Evolutionary conservation across 441 rosid genomes (phyloP), one percentile per base, ranked within the genome.

Genomic region (Erodium moschatum): DNA sequence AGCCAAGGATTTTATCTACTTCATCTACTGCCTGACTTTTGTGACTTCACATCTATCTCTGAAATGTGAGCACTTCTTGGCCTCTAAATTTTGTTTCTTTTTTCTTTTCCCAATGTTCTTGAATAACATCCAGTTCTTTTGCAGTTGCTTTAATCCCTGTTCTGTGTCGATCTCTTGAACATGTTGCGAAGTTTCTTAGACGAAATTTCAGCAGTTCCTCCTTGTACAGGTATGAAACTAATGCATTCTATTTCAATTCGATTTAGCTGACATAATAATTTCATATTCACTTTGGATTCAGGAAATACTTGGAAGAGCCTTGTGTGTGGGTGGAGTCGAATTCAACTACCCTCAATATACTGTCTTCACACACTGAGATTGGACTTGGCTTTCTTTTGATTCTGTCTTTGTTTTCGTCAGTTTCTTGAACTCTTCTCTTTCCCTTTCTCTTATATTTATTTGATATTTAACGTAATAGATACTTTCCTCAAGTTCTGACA

Each of bases 291-390:
- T 60, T 20, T 21, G 70, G 62, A 21, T 79, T 64, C 81, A 94
- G 97, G 82, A 94, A 81, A 78, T 91, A 91, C 80, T 83, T 94
- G 84, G 96, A 94, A 80, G 96, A 86, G 69, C 86, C 88, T 67
- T 94, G 99, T 74, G 89, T 91, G 56, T 94, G 97, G 99, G 94
- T 91, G 80, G 97, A 87, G 76, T 88, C 97, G 6, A 94, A 91
- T 77, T 73, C 88, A 66, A 81, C 97, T 70, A 89, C 96, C n/a
- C 90, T 94, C 21, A 84, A 77, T 84, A 88, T 94, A 64, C 86
- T 94, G 44, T 87, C 96, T 40, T 91, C 99, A 3, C 89, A 94
- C 74, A 86, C 91, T 44, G 99, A 94, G 84, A 84, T 94, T 80
- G 97, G 90, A 61, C 79, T 91, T 72, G 99, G 99, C 75, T 82